phyloP scores from a whole-genome alignment of 306 rosid species.

The Lathyrus aphaca region DNA sequence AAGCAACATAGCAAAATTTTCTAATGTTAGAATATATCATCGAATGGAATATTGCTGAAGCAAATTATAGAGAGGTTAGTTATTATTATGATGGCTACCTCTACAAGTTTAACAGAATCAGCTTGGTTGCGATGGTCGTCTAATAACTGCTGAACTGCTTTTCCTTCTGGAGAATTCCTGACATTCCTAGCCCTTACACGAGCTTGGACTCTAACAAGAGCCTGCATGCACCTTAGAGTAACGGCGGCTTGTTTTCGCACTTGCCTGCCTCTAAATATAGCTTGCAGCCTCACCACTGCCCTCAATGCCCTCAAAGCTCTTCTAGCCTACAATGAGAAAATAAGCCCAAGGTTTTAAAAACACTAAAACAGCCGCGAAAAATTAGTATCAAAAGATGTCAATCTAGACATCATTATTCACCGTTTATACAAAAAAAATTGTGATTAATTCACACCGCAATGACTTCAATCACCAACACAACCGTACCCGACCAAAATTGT shows the following conservation, averaged over 20 bases:
- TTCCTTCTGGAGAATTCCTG: conserved; percentile 54
- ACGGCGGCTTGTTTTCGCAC: conserved; percentile 92
- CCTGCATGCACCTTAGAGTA: conserved; percentile 94
- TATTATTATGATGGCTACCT: conserved; percentile 40
- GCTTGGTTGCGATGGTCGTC: conserved; percentile 46
- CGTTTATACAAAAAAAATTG: no score
- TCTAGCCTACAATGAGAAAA: conserved; percentile 62
- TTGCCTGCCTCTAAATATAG: conserved; percentile 76
- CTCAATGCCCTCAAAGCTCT: conserved; percentile 79
- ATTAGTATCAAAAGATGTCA: no score
- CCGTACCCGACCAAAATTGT: no score
- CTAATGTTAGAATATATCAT: conserved; percentile 24
- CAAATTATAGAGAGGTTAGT: no score
- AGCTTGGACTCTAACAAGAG: conserved; percentile 86
- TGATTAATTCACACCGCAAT: no score
- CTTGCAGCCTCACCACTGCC: conserved; percentile 89
- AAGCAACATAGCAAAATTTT: not conserved
- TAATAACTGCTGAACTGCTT: conserved; percentile 42
- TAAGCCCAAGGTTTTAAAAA: not conserved
- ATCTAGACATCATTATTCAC: no score
- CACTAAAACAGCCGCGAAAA: no score
- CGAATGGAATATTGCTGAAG: no score
- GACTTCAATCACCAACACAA: no score
- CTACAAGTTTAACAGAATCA: conserved; percentile 57
- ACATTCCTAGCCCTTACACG: conserved; percentile 67